These are phyloP conservation scores for Sphaerulina populicola DNA, from an alignment of 2,329 filamentous ascomycete genomes.

Conservation along the genomic window DNA sequence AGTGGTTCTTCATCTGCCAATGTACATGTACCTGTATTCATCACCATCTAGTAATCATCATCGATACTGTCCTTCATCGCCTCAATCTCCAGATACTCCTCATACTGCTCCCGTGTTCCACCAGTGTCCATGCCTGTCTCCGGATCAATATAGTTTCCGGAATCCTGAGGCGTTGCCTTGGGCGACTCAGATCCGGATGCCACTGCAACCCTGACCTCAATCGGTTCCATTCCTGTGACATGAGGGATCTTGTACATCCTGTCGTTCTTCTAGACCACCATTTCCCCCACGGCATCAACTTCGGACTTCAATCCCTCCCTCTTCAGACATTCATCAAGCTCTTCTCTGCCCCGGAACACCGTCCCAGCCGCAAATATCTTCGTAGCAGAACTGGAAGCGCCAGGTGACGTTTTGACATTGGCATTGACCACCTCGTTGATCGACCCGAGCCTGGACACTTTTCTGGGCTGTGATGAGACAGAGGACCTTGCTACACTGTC, in stretches of 20 bases:
- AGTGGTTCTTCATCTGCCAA: background rate
- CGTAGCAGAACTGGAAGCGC: background rate
- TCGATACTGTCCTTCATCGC: background rate
- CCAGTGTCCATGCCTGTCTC: conserved; percentile 1
- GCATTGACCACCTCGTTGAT: background rate
- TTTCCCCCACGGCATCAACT: background rate
- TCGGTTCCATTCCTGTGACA: background rate
- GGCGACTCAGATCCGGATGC: background rate
- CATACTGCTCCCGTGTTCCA: background rate
- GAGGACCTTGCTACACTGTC: background rate
- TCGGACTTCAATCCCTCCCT: background rate
- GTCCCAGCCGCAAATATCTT: background rate
- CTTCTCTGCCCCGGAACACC: background rate
- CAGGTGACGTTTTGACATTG: background rate
- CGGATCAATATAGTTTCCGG: background rate
- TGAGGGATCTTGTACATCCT: background rate
- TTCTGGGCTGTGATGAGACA: background rate
- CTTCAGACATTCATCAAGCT: background rate
- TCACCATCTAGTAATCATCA: background rate
- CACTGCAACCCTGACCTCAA: background rate
- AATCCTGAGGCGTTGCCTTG: background rate
- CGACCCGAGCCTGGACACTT: background rate
- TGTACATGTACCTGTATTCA: too few relatives aligned
- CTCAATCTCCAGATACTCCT: conserved; percentile 1
- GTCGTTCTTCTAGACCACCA: background rate